Evolutionary conservation across 2,329 filamentous ascomycete species (phyloP), one percentile per base, ranked within the genome.

Genomic region (Chlorencoelia australis): DNA sequence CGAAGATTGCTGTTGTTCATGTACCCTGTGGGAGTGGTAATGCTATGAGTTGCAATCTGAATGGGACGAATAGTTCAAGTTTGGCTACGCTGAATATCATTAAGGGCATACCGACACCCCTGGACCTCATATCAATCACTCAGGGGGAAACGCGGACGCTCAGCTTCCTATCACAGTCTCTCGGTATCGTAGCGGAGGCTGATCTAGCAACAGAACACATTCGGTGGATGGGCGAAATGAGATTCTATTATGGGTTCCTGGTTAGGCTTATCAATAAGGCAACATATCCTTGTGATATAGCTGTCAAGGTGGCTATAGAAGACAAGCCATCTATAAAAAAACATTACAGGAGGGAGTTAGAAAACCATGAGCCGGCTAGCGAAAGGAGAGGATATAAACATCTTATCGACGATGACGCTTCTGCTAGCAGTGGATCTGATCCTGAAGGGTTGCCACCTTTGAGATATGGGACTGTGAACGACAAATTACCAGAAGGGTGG

Each of bases 11-110:
- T 1, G 77, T 98, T 2, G 80, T 79, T 15, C 85, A 94, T 54
- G 69, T 98, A 22, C 91, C 91, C 1, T 94, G 88, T 54, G 91
- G 91, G 10, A 91, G 84, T 33, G 91, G 91, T 5, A 98, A 98
- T 58, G 91, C 85, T 15, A 82, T 96, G 77, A 83, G 84, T 44
- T 79, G 82, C 64, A 96, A 95, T 58, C 63, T 93, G 30, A 86
- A 85, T 47, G 91, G 89, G 4, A 88, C 87, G 1, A 72, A 80
- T 45, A 77, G 73, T 45, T 72, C 82, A 7, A 82, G 77, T 41
- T 59, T 84, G 30, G 86, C 88, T 1, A 85, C 89, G 1, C 64
- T 96, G 42, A 79, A 77, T 16, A 78, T 95, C 30, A 74, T 95
- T 52, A 98, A 98, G 59, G 89, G 87, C 8, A 63, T 89, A 10